Evolutionary conservation across 2,329 filamentous ascomycete species (phyloP).

Genomic region (Acrocalymma vagum): DNA sequence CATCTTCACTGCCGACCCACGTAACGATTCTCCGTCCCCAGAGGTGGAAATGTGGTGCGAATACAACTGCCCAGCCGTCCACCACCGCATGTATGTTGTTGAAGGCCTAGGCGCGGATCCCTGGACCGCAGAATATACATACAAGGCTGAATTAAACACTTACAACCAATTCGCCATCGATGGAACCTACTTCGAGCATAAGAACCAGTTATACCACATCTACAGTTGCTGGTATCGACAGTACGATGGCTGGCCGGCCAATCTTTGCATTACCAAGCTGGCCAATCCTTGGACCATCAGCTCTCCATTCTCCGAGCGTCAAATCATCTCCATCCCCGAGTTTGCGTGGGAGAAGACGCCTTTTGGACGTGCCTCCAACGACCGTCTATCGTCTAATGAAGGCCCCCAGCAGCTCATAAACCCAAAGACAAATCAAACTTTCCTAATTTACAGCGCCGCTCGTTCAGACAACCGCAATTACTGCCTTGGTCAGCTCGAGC

Average conservation of each 20-base stretch:
- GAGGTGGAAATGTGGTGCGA: conserved; percentile 59
- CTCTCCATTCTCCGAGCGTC: conserved; percentile 55
- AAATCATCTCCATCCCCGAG: conserved; percentile 56
- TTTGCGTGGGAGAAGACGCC: conserved; percentile 63
- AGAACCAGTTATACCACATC: conserved; percentile 45
- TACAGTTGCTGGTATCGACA: conserved; percentile 52
- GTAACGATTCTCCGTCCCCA: conserved; percentile 55
- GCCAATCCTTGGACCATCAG: conserved; percentile 57
- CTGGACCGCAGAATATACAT: conserved; percentile 54
- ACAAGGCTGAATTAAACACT: conserved; percentile 58
- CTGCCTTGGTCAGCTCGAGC: conserved; percentile 61
- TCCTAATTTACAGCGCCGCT: conserved; percentile 60
- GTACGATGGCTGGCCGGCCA: conserved; percentile 60
- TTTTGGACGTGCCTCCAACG: conserved; percentile 56
- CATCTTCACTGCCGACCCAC: conserved; percentile 62
- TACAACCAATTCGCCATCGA: conserved; percentile 64
- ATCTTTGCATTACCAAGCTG: conserved; percentile 62
- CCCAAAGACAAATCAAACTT: conserved; percentile 55
- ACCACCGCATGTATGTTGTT: conserved; percentile 62
- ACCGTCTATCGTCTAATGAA: conserved; percentile 59
- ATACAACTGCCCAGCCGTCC: conserved; percentile 59
- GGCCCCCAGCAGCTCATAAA: conserved; percentile 60
- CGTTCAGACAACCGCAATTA: conserved; percentile 63
- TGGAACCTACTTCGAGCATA: conserved; percentile 61
- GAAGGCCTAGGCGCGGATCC: conserved; percentile 53